Conservation (phyloP, 108 stramenopile species). For the Epithemia pelagica region DNA sequence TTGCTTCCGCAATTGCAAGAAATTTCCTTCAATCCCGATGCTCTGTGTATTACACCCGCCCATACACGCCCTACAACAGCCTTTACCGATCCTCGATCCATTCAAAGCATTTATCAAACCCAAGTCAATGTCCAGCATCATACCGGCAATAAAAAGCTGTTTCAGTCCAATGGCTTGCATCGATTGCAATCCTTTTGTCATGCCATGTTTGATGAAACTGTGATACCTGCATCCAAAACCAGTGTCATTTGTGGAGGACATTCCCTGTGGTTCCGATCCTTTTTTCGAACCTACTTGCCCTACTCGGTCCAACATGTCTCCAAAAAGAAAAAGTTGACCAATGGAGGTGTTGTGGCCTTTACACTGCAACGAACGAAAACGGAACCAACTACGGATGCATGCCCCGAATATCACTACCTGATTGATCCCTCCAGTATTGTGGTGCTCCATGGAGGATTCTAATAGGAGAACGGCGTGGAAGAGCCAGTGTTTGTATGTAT, state of each 20-base stretch:
- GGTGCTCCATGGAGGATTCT: not conserved
- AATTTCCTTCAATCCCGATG: conserved; percentile 83
- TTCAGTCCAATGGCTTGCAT: conserved; percentile 37
- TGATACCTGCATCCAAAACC: not conserved
- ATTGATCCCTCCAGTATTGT: conserved; percentile 1
- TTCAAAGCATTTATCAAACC: conserved; percentile 34
- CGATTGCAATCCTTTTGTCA: conserved; percentile 69
- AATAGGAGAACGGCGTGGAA: too few species aligned
- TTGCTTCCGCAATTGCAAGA: conserved; percentile 76
- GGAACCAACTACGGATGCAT: not conserved
- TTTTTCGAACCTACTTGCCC: conserved; percentile 80
- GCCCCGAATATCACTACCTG: not conserved
- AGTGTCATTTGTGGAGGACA: conserved; percentile 76
- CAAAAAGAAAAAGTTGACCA: conserved; percentile 83
- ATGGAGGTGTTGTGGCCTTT: conserved; percentile 76
- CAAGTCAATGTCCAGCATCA: conserved; percentile 55
- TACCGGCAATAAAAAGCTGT: conserved; percentile 66
- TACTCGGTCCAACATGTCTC: conserved; percentile 43
- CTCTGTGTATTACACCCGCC: conserved; percentile 68
- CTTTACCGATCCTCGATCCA: conserved; percentile 53
- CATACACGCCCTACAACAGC: conserved; percentile 33
- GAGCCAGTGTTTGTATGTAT: too few species aligned
- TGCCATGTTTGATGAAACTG: conserved; percentile 43
- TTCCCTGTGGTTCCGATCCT: conserved; percentile 81
- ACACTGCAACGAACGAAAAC: conserved; percentile 3